These are phyloP conservation scores for Zygnema cylindricum DNA, from an alignment of 139 green algal species.

Conservation along the genomic window DNA sequence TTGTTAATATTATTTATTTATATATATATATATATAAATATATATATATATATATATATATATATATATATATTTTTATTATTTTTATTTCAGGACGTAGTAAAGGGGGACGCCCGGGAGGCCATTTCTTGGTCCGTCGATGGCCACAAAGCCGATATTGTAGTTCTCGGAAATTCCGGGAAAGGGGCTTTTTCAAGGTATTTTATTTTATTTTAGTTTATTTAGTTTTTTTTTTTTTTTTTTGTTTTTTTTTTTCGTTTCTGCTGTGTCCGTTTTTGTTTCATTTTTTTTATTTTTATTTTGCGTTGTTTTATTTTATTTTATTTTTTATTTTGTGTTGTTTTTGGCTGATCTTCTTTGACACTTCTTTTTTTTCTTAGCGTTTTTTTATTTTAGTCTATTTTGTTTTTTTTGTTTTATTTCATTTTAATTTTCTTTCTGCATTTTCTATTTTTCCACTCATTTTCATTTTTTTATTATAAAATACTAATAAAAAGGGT, in stretches of 20 bases:
- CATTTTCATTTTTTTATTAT: background rate
- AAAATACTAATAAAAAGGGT: background rate
- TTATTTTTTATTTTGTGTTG: background rate
- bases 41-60: too few relatives aligned
- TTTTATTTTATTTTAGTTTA: background rate
- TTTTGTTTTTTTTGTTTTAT: background rate
- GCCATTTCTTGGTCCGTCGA: background rate
- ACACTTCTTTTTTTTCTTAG: background rate
- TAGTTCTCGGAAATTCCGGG: background rate
- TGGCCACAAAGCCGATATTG: background rate
- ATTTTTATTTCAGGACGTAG: background rate
- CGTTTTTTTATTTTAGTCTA: background rate
- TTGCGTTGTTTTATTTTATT: background rate
- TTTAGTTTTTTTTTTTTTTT: background rate
- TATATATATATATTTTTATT: too few relatives aligned
- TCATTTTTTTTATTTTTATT: background rate
- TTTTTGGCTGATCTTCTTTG: too few relatives aligned
- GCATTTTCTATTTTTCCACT: background rate
- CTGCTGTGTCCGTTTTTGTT: background rate
- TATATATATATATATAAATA: too few relatives aligned
- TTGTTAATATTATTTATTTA: too few relatives aligned
- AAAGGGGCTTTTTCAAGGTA: background rate
- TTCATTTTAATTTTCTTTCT: background rate
- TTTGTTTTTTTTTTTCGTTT: background rate
- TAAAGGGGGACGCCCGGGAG: background rate